Base-by-base conservation (phyloP, 2,329 filamentous ascomycete genomes). In the Colletotrichum spaethianum region DNA sequence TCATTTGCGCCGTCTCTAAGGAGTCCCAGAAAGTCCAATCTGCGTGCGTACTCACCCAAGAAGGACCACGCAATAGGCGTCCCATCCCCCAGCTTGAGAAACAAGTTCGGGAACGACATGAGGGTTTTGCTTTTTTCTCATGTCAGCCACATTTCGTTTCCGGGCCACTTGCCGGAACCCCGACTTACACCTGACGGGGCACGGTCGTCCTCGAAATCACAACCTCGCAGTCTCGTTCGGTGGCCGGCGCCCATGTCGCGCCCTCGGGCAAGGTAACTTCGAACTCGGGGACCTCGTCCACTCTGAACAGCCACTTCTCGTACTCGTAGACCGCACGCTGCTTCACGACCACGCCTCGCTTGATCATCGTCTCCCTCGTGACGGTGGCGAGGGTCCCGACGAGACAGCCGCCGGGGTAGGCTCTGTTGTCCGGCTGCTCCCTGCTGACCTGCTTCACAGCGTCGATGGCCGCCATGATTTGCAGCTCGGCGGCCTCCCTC, bases 61-160 rank as follows among this genome's bases (percentile, higher is more conserved):
- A 94, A 93, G 0, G 87, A 88, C 92, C 92, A 94, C 0, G 91
- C 89, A 6, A 93, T 81, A 0, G 87, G 85, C 1, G 81, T 86
- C 1, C 83, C 85, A 23, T 87, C 83, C 1, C 79, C 76, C 0
- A 83, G 77, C 63, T 86, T 85, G 26, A 91, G 80, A 1, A 84
- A 82, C 46, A 84, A 78, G 73, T 83, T 89, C 2, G 87, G 87
- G 52, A 88, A 81, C 28, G 78, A 77, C 70, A 81, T 75, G 33
- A 88, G 78, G 16, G 81, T 87, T 12, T 83, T 79, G 73, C 84
- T 86, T 42, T 40, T 20, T n/a, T 16, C 38, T 23, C 2, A 44
- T 57, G 36, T 71, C 31, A 73, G 66, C 23, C 50, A 5, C 28
- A 18, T 26, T 2, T 11, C 2, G 18, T 20, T 4, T 9, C 26